phyloP scores from a whole-genome alignment of 176 grass and related monocot genomes.

The Echinochloa phyllopogon region DNA sequence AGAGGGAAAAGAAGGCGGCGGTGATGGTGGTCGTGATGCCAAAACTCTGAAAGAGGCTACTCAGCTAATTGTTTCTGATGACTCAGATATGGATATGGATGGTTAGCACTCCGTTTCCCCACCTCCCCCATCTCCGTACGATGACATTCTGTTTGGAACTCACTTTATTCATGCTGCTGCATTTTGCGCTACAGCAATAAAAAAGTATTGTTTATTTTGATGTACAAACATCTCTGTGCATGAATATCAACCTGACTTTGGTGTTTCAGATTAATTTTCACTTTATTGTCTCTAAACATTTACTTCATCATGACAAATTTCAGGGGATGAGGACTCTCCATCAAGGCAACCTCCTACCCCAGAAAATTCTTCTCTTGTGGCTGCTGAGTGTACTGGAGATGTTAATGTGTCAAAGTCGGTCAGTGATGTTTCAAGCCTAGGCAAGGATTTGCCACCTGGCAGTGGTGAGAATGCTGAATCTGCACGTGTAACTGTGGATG shows the following conservation, averaged over 20 bases:
- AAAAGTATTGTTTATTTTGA: constrained; percentile 28
- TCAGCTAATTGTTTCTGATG: constrained; percentile 73
- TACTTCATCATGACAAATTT: constrained; percentile 53
- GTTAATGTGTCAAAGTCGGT: constrained; percentile 39
- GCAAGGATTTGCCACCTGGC: constrained; percentile 41
- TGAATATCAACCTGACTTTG: constrained; percentile 34
- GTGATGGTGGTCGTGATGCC: constrained; percentile 18
- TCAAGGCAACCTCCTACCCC: constrained; percentile 60
- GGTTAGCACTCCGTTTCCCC: constrained; percentile 50
- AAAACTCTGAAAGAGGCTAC: constrained; percentile 39
- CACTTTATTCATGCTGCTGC: constrained; percentile 1
- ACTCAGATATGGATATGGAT: constrained; percentile 96
- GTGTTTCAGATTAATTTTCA: constrained; percentile 39
- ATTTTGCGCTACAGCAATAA: constrained; percentile 11
- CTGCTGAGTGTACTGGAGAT: constrained; percentile 56
- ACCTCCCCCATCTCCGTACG: constrained; percentile 14
- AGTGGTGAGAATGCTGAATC: constrained; percentile 47
- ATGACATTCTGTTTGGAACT: neutral
- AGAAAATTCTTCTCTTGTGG: constrained; percentile 47
- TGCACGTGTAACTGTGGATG: constrained; percentile 47
- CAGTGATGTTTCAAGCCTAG: constrained; percentile 40
- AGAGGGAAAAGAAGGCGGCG: constrained; percentile 18
- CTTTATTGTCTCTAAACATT: constrained; percentile 42
- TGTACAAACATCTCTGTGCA: constrained; percentile 17
- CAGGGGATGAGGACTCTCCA: constrained; percentile 63